phyloP scores from a whole-genome alignment of 352 stramenopile genomes.

The Globisporangium orthogonon region DNA sequence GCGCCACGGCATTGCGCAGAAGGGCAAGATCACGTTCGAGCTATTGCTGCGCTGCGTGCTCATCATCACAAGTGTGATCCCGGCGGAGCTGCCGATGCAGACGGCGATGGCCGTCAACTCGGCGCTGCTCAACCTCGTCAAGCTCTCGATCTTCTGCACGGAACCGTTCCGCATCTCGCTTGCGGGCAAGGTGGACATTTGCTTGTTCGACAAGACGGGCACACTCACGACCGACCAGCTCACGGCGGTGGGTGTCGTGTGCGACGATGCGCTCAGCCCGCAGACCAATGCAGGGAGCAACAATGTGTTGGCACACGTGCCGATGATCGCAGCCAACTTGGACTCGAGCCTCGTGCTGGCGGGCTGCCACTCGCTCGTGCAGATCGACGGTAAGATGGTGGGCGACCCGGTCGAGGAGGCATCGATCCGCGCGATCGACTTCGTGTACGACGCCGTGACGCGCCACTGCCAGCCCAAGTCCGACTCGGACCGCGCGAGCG shows the following conservation, averaged over 20 bases:
- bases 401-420: constrained; percentile 98
- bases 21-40: constrained; percentile 93
- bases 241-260: constrained; percentile 90
- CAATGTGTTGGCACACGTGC: constrained; percentile 57
- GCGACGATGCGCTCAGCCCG: constrained; percentile 46
- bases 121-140: constrained; percentile 92
- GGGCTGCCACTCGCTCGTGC: constrained; percentile 96
- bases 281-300: constrained; percentile 18
- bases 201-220: constrained; percentile 98
- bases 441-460: constrained; percentile 68
- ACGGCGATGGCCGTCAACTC: constrained; percentile 96
- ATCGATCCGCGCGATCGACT: constrained; percentile 95
- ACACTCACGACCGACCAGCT: constrained; percentile 97
- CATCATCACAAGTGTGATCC: constrained; percentile 98
- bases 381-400: constrained; percentile 94
- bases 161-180: constrained; percentile 98
- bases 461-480: constrained; percentile 74
- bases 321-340: constrained; percentile 82
- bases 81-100: constrained; percentile 98
- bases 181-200: constrained; percentile 95
- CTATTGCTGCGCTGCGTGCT: constrained; percentile 97
- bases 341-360: constrained; percentile 79
- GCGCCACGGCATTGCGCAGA: constrained; percentile 77
- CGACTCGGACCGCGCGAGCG: constrained; percentile 52
- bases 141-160: constrained; percentile 96